These are phyloP conservation scores for Tetratostichococcus sp. DNA, from an alignment of 139 green algal species.

Conservation along the genomic window DNA sequence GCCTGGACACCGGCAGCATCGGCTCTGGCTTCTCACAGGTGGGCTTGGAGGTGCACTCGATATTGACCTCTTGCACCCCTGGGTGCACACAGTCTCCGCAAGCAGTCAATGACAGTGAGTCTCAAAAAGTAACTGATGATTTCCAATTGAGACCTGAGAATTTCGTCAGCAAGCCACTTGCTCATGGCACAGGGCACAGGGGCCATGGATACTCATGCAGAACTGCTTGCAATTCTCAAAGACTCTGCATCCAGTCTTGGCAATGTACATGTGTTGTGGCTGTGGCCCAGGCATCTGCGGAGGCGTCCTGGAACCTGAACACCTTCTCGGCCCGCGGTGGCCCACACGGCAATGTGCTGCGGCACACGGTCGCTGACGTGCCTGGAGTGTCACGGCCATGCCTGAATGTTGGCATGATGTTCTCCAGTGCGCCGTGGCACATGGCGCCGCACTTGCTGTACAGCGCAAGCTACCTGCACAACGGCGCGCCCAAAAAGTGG, in stretches of 20 bases:
- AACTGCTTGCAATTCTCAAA: too few species aligned
- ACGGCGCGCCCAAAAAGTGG: conserved; percentile 58
- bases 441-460: conserved; percentile 91
- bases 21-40: conserved; percentile 59
- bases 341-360: conserved; percentile 52
- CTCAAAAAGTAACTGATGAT: too few species aligned
- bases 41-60: too few species aligned
- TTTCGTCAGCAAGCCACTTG: too few species aligned
- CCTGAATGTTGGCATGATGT: conserved; percentile 79
- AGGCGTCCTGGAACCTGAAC: conserved; percentile 74
- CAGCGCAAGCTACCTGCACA: conserved; percentile 90
- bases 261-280: too few species aligned
- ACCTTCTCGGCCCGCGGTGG: conserved; percentile 51
- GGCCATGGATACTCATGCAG: too few species aligned
- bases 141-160: too few species aligned
- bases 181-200: too few species aligned
- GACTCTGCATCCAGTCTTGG: too few species aligned
- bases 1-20: conserved; percentile 65
- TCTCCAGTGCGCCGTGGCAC: conserved; percentile 80
- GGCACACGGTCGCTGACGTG: conserved; percentile 52
- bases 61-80: too few species aligned
- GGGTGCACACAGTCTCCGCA: too few species aligned
- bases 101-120: too few species aligned
- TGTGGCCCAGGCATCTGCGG: conserved; percentile 38
- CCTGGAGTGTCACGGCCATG: conserved; percentile 72